phyloP scores from a whole-genome alignment of 2,329 filamentous ascomycete genomes.

The Escovopsis weberi region DNA sequence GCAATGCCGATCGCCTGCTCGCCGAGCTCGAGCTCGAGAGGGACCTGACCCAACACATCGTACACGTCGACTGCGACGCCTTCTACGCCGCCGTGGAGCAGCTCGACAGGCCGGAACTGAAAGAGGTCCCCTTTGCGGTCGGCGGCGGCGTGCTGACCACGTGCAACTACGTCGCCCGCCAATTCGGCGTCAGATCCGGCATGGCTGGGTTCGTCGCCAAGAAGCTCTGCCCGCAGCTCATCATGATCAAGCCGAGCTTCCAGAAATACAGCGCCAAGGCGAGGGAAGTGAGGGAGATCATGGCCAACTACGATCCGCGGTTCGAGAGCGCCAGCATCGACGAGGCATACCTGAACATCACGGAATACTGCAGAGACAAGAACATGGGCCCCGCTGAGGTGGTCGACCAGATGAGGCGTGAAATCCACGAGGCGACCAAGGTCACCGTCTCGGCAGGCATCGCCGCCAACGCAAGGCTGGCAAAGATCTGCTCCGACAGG shows the following conservation, averaged over 20 bases:
- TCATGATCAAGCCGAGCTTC: constrained; percentile 74
- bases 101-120: constrained; percentile 69
- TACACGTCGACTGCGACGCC: constrained; percentile 93
- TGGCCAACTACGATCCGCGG: constrained; percentile 75
- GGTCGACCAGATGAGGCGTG: constrained; percentile 61
- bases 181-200: constrained; percentile 80
- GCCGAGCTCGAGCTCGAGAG: constrained; percentile 62
- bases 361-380: constrained; percentile 62
- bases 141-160: constrained; percentile 53
- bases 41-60: constrained; percentile 70
- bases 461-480: constrained; percentile 80
- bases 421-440: constrained; percentile 61
- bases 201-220: constrained; percentile 95
- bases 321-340: constrained; percentile 94
- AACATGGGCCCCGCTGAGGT: constrained; percentile 54
- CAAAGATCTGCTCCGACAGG: constrained; percentile 88
- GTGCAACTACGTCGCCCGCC: constrained; percentile 78
- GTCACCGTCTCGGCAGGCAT: constrained; percentile 92
- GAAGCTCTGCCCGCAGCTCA: constrained; percentile 77
- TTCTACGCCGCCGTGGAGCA: constrained; percentile 94
- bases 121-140: constrained; percentile 79
- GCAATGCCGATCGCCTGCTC: constrained; percentile 68
- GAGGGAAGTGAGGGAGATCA: constrained; percentile 65
- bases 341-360: constrained; percentile 93
- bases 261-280: constrained; percentile 87